Base-by-base conservation (phyloP, 2,329 filamentous ascomycete species). In the Leptodontidium sp. region DNA sequence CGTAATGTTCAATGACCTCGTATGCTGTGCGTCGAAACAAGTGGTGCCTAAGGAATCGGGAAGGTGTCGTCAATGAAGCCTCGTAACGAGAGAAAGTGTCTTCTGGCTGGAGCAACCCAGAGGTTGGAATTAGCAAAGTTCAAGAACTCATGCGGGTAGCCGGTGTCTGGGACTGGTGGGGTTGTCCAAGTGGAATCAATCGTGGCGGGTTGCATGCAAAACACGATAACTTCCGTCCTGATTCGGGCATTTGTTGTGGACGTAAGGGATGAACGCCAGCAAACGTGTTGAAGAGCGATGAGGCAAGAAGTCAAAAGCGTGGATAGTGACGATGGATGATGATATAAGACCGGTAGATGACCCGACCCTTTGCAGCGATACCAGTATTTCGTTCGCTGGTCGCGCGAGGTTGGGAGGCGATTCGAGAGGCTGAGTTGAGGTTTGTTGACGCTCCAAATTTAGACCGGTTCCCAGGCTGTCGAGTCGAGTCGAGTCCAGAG, bases 1-100 rank as follows among this genome's bases (percentile, higher is more conserved):
- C 45, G 21, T 57, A 43, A 55, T 40, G 24, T 55, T 50, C 32
- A 55, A 53, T 35, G 29, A 24, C 35, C 32, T 63, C 64, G 66
- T 68, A 66, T 70, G 53, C 49, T 43, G 65, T 53, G 70, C 50
- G 38, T 63, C 55, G 64, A 61, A 66, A 45, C 21, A 68, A 61
- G 64, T 68, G 7, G 61, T 53, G 68, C 64, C 50, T 29, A 67
- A 66, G 43, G 55, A 65, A 40, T 50, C 21, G 58, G 65, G 59
- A 50, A 64, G 53, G 11, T 65, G 50, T 70, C 69, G 67, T 68
- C 49, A 68, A 69, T 50, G 61, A 57, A 67, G 66, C 11, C 58
- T 66, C 59, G 70, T 71, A 74, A 75, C 49, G 72, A 73, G 71
- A 69, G 75, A 65, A 75, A 73, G 65, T 68, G 68, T 68, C 68